Conservation (phyloP, 345 rosid genomes). For the Theobroma cacao region DNA sequence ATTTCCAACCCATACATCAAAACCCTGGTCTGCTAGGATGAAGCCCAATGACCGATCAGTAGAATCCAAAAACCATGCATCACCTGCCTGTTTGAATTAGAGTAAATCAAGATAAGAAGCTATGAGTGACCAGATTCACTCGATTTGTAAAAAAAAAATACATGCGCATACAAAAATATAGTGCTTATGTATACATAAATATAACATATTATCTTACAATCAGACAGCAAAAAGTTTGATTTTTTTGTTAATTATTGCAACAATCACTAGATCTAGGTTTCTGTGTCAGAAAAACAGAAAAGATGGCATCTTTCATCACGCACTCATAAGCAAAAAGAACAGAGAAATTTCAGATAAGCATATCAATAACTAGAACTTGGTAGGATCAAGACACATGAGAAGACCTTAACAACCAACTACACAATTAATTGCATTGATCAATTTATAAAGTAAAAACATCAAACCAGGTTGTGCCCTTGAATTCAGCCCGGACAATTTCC, state of each 20-base stretch:
- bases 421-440: background rate
- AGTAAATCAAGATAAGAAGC: constrained; percentile 10
- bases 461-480: background rate
- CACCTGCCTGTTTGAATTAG: constrained; percentile 59
- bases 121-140: constrained; percentile 7
- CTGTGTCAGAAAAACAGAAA: background rate
- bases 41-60: constrained; percentile 71
- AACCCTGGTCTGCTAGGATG: constrained; percentile 85
- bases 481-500: background rate
- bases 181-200: background rate
- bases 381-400: background rate
- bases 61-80: constrained; percentile 76
- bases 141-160: background rate
- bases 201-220: background rate
- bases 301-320: background rate
- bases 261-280: background rate
- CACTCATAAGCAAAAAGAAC: background rate
- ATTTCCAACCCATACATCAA: constrained; percentile 91
- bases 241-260: background rate
- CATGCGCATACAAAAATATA: background rate
- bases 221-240: background rate
- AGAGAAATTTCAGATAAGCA: background rate
- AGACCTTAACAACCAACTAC: background rate
- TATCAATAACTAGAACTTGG: background rate
- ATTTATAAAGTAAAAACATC: background rate